These are phyloP conservation scores for Bryoerythrophyllum caledonicum DNA, from an alignment of 225 moss, liverwort and hornwort genomes.

Conservation along the genomic window DNA sequence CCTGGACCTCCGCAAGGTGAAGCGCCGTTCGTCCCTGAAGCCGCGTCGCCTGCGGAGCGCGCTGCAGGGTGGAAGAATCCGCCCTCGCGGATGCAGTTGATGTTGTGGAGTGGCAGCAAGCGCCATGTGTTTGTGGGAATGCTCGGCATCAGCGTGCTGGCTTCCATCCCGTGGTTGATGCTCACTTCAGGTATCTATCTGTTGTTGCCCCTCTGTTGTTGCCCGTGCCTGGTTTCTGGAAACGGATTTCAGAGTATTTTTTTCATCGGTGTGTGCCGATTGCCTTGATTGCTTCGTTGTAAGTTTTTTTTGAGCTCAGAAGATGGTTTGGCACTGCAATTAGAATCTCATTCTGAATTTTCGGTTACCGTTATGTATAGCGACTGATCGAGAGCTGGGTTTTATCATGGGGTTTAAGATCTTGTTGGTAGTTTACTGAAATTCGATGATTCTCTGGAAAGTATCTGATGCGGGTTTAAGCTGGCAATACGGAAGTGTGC, in stretches of 20 bases:
- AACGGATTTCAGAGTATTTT: constrained; percentile 9
- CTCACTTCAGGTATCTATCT: constrained; percentile 74
- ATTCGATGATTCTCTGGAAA: neutral
- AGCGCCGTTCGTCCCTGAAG: constrained; percentile 45
- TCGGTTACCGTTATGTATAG: neutral
- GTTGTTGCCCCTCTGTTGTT: constrained; percentile 24
- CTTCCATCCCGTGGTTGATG: constrained; percentile 76
- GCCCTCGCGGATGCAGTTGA: constrained; percentile 77
- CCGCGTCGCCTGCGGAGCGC: constrained; percentile 44
- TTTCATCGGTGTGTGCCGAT: neutral
- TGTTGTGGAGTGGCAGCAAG: constrained; percentile 85
- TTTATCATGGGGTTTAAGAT: neutral
- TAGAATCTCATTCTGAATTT: neutral
- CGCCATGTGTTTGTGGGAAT: constrained; percentile 84
- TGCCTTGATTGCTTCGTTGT: neutral
- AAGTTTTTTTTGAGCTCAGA: neutral
- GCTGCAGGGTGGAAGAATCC: constrained; percentile 58
- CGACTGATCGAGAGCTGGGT: neutral
- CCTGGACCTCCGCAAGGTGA: constrained; percentile 27
- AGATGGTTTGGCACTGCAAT: neutral
- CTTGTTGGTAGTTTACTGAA: neutral
- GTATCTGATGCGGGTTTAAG: neutral
- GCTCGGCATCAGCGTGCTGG: constrained; percentile 66
- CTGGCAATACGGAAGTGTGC: neutral
- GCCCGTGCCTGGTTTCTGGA: neutral